These are phyloP conservation scores for Aspergillus luchuensis DNA, from an alignment of 2,329 filamentous ascomycete genomes.

Conservation along the genomic window DNA sequence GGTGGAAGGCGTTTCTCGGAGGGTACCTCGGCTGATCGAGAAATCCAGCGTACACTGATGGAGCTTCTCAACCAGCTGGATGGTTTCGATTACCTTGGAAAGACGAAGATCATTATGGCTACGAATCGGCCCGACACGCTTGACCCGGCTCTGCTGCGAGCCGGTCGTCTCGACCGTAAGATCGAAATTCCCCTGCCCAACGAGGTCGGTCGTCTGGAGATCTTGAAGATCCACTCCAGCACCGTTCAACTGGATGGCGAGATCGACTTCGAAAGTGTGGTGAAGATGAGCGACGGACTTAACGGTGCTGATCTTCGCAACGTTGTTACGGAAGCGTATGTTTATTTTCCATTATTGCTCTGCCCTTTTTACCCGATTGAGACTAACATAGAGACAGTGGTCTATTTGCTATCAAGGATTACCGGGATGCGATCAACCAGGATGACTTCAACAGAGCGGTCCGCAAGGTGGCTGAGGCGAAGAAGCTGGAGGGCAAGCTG, in stretches of 20 bases:
- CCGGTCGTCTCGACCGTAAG: constrained; percentile 92
- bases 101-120: constrained; percentile 99
- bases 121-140: constrained; percentile 97
- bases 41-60: constrained; percentile 98
- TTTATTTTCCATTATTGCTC: neutral
- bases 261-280: constrained; percentile 97
- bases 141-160: constrained; percentile 87
- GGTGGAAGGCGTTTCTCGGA: constrained; percentile 95
- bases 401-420: constrained; percentile 97
- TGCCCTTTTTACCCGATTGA: neutral
- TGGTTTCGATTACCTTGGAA: constrained; percentile 97
- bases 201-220: constrained; percentile 92
- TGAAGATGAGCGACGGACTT: constrained; percentile 99
- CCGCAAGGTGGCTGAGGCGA: constrained; percentile 92
- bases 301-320: constrained; percentile 98
- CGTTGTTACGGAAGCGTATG: constrained; percentile 97
- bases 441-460: constrained; percentile 99
- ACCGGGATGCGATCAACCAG: constrained; percentile 92
- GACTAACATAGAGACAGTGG: constrained; percentile 59
- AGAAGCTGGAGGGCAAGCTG: constrained; percentile 98
- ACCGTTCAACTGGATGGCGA: constrained; percentile 89
- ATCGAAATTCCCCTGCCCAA: constrained; percentile 97
- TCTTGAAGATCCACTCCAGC: constrained; percentile 93
- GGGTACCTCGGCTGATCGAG: constrained; percentile 93
- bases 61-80: constrained; percentile 98